A percentile compares a stretch with the other conserved stretches of the same genome.
Evolutionary conservation across 139 green algal genomes (phyloP).

Genomic region (Coccomyxa sp.): DNA sequence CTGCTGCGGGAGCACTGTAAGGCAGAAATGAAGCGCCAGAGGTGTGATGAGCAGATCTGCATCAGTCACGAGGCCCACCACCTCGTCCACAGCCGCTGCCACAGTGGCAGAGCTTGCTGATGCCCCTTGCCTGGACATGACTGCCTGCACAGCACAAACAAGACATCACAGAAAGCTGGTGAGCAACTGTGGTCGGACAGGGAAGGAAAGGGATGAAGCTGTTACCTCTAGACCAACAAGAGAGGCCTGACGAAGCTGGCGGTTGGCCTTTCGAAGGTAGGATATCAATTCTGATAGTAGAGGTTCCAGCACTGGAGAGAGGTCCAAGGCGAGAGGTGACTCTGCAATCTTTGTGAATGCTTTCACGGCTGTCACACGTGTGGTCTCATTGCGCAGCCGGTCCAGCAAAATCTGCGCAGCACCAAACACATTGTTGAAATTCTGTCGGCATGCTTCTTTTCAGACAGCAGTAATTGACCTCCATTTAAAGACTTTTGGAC

Average conservation of each 20-base stretch:
- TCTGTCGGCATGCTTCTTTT: background rate
- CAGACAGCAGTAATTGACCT: no score
- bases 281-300: slow-evolving; percentile 66
- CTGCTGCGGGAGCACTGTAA: slow-evolving; percentile 50
- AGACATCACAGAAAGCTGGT: background rate
- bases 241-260: slow-evolving; percentile 72
- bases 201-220: background rate
- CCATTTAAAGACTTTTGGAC: no score
- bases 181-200: background rate
- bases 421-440: background rate
- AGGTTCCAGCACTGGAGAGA: slow-evolving; percentile 38
- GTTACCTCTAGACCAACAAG: slow-evolving; percentile 60
- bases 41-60: slow-evolving; percentile 75
- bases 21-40: slow-evolving; percentile 58
- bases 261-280: slow-evolving; percentile 91
- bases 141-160: slow-evolving; percentile 27
- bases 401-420: slow-evolving; percentile 76
- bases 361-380: slow-evolving; percentile 77
- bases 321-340: slow-evolving; percentile 50
- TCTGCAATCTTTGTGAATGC: slow-evolving; percentile 66
- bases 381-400: slow-evolving; percentile 87
- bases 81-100: slow-evolving; percentile 41
- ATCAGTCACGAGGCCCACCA: slow-evolving; percentile 59
- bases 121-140: slow-evolving; percentile 41
- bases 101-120: slow-evolving; percentile 17